phyloP scores from a whole-genome alignment of 805 yeast genomes.

The Yarrowia sp. region DNA sequence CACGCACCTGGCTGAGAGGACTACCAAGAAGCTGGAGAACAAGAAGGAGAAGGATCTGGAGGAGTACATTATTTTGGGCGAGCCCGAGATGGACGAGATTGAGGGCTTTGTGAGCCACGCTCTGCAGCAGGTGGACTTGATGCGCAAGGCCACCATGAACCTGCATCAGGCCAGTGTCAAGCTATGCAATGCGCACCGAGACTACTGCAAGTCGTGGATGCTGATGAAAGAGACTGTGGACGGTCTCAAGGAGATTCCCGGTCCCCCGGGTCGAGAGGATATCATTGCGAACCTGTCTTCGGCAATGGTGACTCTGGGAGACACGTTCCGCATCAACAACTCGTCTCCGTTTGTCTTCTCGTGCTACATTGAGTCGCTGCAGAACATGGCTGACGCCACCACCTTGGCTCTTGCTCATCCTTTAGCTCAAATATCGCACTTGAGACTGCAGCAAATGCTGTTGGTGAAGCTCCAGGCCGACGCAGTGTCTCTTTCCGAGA shows the following conservation, averaged over 20 bases:
- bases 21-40: conserved; percentile 34
- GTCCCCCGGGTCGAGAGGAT: not conserved
- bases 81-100: conserved; percentile 30
- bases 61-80: conserved; percentile 30
- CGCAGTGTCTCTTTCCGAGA: conserved; percentile 32
- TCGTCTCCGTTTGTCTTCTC: conserved; percentile 23
- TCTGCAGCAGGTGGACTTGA: conserved; percentile 28
- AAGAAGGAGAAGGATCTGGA: conserved; percentile 32
- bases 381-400: conserved; percentile 25
- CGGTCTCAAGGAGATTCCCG: not conserved
- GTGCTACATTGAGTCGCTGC: conserved; percentile 18
- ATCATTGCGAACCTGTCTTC: not conserved
- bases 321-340: not conserved
- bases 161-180: conserved; percentile 18
- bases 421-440: conserved; percentile 32
- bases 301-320: conserved; percentile 2
- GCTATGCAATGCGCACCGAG: conserved; percentile 16
- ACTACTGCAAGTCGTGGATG: conserved; percentile 21
- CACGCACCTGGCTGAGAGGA: conserved; percentile 33
- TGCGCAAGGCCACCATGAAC: conserved; percentile 26
- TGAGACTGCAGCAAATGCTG: conserved; percentile 32
- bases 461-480: conserved; percentile 32
- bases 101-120: conserved; percentile 35
- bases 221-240: conserved; percentile 4
- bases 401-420: conserved; percentile 33